Percentiles rank a stretch among this genome's conserved stretches.
Evolutionary conservation across 148 eudicot genomes (phyloP).

Genomic region (Chenopodium suecicum): DNA sequence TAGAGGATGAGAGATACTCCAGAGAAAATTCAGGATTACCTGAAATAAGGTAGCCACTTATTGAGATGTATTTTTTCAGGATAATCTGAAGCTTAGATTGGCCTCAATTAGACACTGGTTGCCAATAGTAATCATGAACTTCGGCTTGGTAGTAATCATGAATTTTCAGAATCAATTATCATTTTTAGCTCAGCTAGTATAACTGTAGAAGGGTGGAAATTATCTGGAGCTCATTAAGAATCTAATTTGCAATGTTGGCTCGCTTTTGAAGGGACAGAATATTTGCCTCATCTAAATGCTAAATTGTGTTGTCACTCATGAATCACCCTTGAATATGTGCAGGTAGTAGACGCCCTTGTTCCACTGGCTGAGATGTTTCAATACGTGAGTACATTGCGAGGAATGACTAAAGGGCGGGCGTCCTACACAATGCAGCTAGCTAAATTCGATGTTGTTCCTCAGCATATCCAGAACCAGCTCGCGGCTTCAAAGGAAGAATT

Average conservation of each 20-base stretch:
- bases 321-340: constrained; percentile 18
- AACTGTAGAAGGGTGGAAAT: background rate
- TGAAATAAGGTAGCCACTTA: too few species aligned
- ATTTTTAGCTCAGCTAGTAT: background rate
- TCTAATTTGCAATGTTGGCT: background rate
- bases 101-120: too few species aligned
- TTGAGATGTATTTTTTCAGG: too few species aligned
- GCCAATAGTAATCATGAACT: too few species aligned
- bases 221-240: background rate
- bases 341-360: constrained; percentile 89
- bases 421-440: constrained; percentile 93
- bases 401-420: constrained; percentile 96
- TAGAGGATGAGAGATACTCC: too few species aligned
- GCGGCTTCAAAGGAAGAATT: constrained; percentile 67
- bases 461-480: constrained; percentile 93
- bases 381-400: constrained; percentile 82
- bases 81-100: too few species aligned
- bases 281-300: background rate
- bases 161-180: too few species aligned
- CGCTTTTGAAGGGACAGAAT: background rate
- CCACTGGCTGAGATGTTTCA: constrained; percentile 98
- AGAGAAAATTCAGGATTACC: too few species aligned
- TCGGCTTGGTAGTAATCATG: too few species aligned
- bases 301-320: background rate
- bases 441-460: constrained; percentile 90